Base-by-base conservation (phyloP, 768 basidiomycete species). In the Exidia glandulosa region DNA sequence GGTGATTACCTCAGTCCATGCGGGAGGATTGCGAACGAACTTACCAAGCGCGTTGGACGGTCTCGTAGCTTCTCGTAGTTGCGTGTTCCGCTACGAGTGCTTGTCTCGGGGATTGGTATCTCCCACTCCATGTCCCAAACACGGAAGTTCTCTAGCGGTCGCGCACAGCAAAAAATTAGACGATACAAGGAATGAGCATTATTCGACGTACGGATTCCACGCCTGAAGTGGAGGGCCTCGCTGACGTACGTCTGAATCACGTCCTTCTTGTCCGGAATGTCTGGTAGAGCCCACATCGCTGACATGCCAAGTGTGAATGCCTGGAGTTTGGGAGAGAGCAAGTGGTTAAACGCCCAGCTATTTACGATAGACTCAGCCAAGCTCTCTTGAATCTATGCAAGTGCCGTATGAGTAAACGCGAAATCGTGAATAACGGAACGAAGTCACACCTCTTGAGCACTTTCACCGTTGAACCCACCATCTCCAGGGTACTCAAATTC, bases 101-200 rank as follows among this genome's bases (percentile, higher is more conserved):
- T 61, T 19, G 3, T 37, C 5, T n/a, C n/a, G n/a, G 64, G 63
- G 27, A 69, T 62, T 12, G 68, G 68, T 9, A 69, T 63, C 58
- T 69, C 66, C 66, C 67, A 67, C 55, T 69, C 68, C 10, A 63
- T 60, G 57, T 68, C 67, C 62, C 63, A 57, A 45, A 65, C 65
- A 3, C 66, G 64, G 60, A 68, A 66, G 58, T 67, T 68, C 61
- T 68, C 65, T 66, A 58, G 30, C 57, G 31, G 32, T 41, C 48
- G 19, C 34, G 29, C 30, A 13, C 47, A 27, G 47, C 19, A 13
- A 23, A 12, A 34, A 16, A 31, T 10, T 36, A 10, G 57, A 57
- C 31, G 47, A 52, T 19, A 36, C 36, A 12, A 10, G 12, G 12
- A 19, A 19, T 12, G 36, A 37, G 12, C 12, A 37, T n/a, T n/a